Evolutionary conservation across 345 rosid species (phyloP), one percentile per base, ranked within the genome.

Genomic region (Nasturtium officinale): DNA sequence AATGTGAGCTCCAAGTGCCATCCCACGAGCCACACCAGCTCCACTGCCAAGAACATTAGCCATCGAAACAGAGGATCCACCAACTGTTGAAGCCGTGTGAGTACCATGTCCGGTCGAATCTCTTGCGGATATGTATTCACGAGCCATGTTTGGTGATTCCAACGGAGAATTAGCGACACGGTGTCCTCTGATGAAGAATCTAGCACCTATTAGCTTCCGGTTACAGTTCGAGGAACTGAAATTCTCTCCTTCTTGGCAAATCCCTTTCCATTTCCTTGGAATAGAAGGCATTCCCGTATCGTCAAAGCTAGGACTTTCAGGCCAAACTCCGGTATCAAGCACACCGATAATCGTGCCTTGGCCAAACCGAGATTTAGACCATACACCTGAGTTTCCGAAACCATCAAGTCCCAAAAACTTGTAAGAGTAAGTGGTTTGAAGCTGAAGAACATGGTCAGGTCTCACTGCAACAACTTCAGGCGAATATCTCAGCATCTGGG

Each of bases 81-180:
- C 97, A 3, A 85, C 97, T 1, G 97, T 92, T 10, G 98, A 90
- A 20, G 96, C 83, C 1, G 98, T 92, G 68, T 92, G 98, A 18
- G 97, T 92, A 46, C 98, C 98, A 45, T 89, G 98, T 26, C 98
- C 97, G 0, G 85, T 85, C 15, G 92, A 89, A 71, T 90, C 98
- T 42, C 96, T 77, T 0, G 98, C 88, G 0, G 98, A 92, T 33
- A 84, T 74, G 65, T 88, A 90, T 58, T 90, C 96, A 15, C 75
- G 74, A 61, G 83, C 78, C 42, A 59, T 78, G 75, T 84, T 78
- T 10, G 73, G 64, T 2, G 86, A 69, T 5, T 84, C 71, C 0
- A 80, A 4, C 0, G 70, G 59, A 0, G 90, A 79, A 12, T 71
- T 77, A 66, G 91, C 93, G 11, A 80, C 87, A 11, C 74, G 84